Evolutionary conservation across 257 asterid species (phyloP).

Genomic region (Plantago major): DNA sequence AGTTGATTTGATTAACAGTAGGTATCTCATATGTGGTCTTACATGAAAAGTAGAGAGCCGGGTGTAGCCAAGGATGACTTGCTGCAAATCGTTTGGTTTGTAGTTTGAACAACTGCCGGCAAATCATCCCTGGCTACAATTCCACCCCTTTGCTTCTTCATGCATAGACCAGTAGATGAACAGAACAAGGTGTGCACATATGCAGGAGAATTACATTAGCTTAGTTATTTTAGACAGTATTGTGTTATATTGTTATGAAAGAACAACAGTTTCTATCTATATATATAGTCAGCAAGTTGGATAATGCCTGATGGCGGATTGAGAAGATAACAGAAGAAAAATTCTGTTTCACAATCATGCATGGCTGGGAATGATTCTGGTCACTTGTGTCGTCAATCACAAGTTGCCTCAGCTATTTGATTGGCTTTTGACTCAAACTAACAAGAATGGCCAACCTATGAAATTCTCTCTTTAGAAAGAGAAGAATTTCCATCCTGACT

Average conservation of each 20-base stretch:
- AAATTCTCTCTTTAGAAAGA: too few relatives aligned
- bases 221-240: background rate
- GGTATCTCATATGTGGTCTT: slow-evolving; percentile 1
- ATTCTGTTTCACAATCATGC: background rate
- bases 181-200: background rate
- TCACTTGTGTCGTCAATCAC: background rate
- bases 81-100: background rate
- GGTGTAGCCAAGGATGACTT: slow-evolving; percentile 11
- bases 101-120: slow-evolving; percentile 6
- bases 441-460: too few relatives aligned
- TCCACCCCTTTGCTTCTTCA: slow-evolving; percentile 17
- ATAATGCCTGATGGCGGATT: background rate
- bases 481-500: too few relatives aligned
- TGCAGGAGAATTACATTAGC: background rate
- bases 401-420: background rate
- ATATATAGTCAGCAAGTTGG: background rate
- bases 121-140: slow-evolving; percentile 23
- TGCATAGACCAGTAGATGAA: slow-evolving; percentile 10
- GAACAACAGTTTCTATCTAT: background rate
- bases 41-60: slow-evolving; percentile 15
- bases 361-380: background rate
- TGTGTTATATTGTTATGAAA: too few relatives aligned
- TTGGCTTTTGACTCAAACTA: too few relatives aligned
- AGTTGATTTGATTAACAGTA: too few relatives aligned
- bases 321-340: background rate